phyloP scores from a whole-genome alignment of 2,329 filamentous ascomycete species.

The Fusarium redolens region DNA sequence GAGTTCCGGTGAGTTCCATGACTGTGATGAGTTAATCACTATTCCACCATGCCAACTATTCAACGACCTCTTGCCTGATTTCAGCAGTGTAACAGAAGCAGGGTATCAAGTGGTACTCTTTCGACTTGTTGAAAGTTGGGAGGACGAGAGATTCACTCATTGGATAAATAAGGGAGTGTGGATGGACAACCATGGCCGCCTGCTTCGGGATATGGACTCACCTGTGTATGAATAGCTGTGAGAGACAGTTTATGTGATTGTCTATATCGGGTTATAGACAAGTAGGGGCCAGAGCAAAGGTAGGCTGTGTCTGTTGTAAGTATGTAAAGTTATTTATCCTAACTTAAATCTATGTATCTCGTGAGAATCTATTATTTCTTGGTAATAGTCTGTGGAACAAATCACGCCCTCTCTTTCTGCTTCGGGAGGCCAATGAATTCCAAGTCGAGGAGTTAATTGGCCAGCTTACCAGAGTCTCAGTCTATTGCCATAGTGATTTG shows the following conservation, averaged over 20 bases:
- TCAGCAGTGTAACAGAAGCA: not conserved
- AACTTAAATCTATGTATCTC: too few species aligned
- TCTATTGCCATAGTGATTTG: fast-evolving
- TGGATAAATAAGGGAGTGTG: not conserved
- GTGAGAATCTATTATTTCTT: too few species aligned
- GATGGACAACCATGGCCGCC: not conserved
- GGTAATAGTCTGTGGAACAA: too few species aligned
- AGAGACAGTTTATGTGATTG: too few species aligned
- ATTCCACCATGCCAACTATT: too few species aligned
- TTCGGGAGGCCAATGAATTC: fast-evolving
- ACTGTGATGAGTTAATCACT: not conserved
- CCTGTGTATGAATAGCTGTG: not conserved
- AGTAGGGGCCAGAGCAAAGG: too few species aligned
- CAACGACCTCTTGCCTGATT: not conserved
- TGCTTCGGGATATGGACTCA: not conserved
- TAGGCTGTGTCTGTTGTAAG: not conserved
- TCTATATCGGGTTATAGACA: too few species aligned
- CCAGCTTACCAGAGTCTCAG: not conserved
- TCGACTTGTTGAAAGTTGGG: not conserved
- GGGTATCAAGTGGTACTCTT: not conserved
- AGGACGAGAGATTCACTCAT: too few species aligned
- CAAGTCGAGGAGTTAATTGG: not conserved
- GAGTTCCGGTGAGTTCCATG: not conserved
- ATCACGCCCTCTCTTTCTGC: not conserved
- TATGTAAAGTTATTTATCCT: too few species aligned